Percentiles rank a stretch among this genome's conserved stretches.
phyloP scores from a whole-genome alignment of 2,329 filamentous ascomycete species.

The Stagonosporopsis vannaccii region DNA sequence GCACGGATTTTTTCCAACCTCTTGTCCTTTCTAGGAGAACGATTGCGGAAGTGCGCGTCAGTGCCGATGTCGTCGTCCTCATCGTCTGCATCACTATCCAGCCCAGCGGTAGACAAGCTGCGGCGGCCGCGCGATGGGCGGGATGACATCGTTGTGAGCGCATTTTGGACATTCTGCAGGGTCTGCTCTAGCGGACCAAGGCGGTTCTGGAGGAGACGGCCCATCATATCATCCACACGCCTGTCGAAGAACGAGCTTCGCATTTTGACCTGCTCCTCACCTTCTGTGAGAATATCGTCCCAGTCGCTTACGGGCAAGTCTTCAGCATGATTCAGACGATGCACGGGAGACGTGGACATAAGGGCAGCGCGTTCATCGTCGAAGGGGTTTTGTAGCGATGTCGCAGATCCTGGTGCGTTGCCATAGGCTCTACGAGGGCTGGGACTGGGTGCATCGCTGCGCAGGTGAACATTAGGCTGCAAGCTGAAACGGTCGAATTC shows the following conservation, averaged over 20 bases:
- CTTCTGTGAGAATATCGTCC: constrained; percentile 85
- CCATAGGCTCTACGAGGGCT: constrained; percentile 65
- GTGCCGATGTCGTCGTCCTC: constrained; percentile 77
- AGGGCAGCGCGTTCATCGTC: constrained; percentile 68
- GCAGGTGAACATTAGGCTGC: constrained; percentile 54
- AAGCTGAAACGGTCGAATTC: constrained; percentile 43
- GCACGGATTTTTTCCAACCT: constrained; percentile 79
- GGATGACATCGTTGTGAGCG: constrained; percentile 66
- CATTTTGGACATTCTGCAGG: constrained; percentile 77
- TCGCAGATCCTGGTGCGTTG: constrained; percentile 43
- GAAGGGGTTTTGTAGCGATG: constrained; percentile 60
- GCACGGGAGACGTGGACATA: constrained; percentile 65
- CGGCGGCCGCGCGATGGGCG: constrained; percentile 62
- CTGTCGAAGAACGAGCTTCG: constrained; percentile 89
- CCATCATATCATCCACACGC: constrained; percentile 86
- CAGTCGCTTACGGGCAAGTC: constrained; percentile 83
- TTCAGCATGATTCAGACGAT: constrained; percentile 68
- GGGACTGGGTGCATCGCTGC: constrained; percentile 77
- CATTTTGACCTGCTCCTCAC: constrained; percentile 78
- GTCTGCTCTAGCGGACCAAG: constrained; percentile 82
- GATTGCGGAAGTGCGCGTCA: constrained; percentile 65
- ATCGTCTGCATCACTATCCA: constrained; percentile 91
- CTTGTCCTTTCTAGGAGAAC: constrained; percentile 80
- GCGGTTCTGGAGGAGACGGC: constrained; percentile 75
- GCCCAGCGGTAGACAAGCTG: constrained; percentile 71